Evolutionary conservation across 1,139 yeast species (phyloP), one percentile per base, ranked within the genome.

Genomic region (Geotrichum citri-aurantii): DNA sequence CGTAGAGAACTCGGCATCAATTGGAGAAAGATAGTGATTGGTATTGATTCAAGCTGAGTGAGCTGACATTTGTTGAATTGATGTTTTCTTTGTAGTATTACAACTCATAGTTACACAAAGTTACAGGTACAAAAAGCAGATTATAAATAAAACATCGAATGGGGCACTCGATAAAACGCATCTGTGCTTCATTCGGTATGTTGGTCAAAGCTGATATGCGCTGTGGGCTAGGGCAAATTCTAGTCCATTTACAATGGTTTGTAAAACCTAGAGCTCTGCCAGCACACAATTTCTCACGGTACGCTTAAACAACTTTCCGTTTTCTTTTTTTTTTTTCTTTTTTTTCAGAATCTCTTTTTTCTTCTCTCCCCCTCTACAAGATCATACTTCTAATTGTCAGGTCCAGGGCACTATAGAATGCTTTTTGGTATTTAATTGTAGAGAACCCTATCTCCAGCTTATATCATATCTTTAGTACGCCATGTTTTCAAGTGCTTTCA

Each of bases 391-490:
- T 2, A 14, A 33, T 33, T 6, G 40, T 33, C 40, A 14, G 40
- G 14, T 14, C 40, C 40, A 33, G 40, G 40, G 17, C 14, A n/a
- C 40, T 33, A 33, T 33, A 33, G 17, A 33, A 33, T n/a, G 14
- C n/a, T 33, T 26, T 33, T 33, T 33, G 40, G 40, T 33, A n/a
- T 33, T 33, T n/a, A 33, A 14, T 33, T 33, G n/a, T 33, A 33
- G 40, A 33, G 17, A 33, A 33, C n/a, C 14, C 12, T 33, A 6
- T 11, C 17, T 14, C 3, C 97, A 92, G 70, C 95, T 95, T 0
- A 72, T 92, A 61, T 97, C 92, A 91, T 65, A 88, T 33, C 6
- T 33, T 3, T 33, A 92, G 40, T 85, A 48, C 14, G 51, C 42
- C 57, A 64, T 61, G 64, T 63, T 65, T 54, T 62, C 68, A 44